Base-by-base conservation (phyloP, 345 rosid species). In the Cardamine chenopodiifolia region DNA sequence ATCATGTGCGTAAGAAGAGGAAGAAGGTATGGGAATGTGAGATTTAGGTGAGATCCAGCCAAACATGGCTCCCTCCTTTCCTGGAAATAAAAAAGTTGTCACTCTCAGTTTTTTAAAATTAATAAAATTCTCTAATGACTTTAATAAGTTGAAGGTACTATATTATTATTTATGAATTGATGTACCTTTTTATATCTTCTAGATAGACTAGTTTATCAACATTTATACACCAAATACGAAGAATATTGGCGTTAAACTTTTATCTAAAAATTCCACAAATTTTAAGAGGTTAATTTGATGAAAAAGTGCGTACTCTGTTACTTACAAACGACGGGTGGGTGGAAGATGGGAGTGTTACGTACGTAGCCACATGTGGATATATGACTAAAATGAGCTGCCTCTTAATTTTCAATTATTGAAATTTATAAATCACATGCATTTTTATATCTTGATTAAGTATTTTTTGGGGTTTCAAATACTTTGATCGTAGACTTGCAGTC, bases 21-120 rank as follows among this genome's bases (percentile, higher is more conserved):
- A 77, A 56, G 61, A 77, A 65, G 76, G 76, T 57, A 71, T 71
- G 80, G 72, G 80, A 77, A 77, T 58, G 68, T 71, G 80, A 68
- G 80, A 77, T 64, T 65, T 71, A 65, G 72, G 80, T 77, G 80
- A 70, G 76, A 77, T 71, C 80, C 80, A 77, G 76, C 80, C 76
- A 77, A 77, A 71, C 76, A 71, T 65, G 72, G 71, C 80, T 48
- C 62, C 76, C 62, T 71, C 76, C 44, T 71, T 71, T 71, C 37
- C 32, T 71, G 54, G 28, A 76, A 64, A 77, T 26, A 20, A 40
- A 23, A 23, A 49, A 53, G 6, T 56, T 55, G 58, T 62, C 75
- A 62, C 63, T 62, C 12, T 70, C 44, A 29, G 10, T 26, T 69
- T 40, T 55, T 42, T 10, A 11, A 60, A 50, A 31, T 44, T 54